A percentile compares a stretch with the other conserved stretches of the same genome.
Evolutionary conservation across 495 filamentous ascomycete genomes (phyloP).

Genomic region (Parachaetomium inaequale): DNA sequence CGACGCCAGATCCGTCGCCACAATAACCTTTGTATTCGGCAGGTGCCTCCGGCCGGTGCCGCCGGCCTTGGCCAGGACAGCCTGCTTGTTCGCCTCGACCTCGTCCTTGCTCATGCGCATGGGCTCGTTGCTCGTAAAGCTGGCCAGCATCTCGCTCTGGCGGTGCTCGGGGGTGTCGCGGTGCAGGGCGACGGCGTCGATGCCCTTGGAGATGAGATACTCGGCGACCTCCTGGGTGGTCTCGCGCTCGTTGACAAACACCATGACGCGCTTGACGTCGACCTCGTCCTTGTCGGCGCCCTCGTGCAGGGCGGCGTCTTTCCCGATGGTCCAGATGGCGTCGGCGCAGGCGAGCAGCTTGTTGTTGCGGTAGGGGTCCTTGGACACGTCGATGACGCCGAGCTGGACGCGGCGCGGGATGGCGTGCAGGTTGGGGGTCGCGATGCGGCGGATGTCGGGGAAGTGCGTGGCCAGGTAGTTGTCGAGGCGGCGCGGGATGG

Average conservation of each 20-base stretch:
- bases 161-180: slow-evolving; percentile 72
- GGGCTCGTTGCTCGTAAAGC: slow-evolving; percentile 63
- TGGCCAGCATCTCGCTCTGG: slow-evolving; percentile 67
- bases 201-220: slow-evolving; percentile 77
- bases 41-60: slow-evolving; percentile 27
- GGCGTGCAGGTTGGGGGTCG: slow-evolving; percentile 91
- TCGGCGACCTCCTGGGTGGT: slow-evolving; percentile 74
- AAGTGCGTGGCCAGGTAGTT: slow-evolving; percentile 73
- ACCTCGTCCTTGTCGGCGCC: slow-evolving; percentile 35
- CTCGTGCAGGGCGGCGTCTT: slow-evolving; percentile 60
- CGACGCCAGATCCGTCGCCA: slow-evolving; percentile 89
- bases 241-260: slow-evolving; percentile 97
- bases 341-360: slow-evolving; percentile 89
- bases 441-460: slow-evolving; percentile 76
- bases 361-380: slow-evolving; percentile 86
- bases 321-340: slow-evolving; percentile 88
- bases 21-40: slow-evolving; percentile 80
- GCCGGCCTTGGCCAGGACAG: slow-evolving; percentile 15
- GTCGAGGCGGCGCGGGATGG: slow-evolving; percentile 86
- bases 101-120: slow-evolving; percentile 31
- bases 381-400: slow-evolving; percentile 85
- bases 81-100: slow-evolving; percentile 12
- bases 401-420: slow-evolving; percentile 93
- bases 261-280: slow-evolving; percentile 82
- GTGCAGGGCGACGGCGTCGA: slow-evolving; percentile 78